These are phyloP conservation scores for Pleurotus tuber-regium DNA, from an alignment of 768 basidiomycete species.

Conservation along the genomic window DNA sequence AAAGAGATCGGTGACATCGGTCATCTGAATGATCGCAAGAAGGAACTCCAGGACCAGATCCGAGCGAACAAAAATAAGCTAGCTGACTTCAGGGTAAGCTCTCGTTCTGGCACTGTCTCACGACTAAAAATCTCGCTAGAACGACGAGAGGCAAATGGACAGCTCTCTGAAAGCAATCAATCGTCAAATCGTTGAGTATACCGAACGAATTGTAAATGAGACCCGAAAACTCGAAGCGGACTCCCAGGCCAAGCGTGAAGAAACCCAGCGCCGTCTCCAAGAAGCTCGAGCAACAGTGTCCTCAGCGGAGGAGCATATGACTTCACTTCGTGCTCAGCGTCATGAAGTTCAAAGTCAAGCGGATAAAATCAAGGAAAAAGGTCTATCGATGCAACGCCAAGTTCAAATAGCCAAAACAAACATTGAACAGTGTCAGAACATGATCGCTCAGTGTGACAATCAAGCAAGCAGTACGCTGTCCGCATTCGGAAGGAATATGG, in stretches of 20 bases:
- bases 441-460: conserved; percentile 47
- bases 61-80: conserved; percentile 44
- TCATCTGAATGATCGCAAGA: conserved; percentile 34
- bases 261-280: conserved; percentile 49
- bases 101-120: background rate
- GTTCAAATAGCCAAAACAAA: conserved; percentile 30
- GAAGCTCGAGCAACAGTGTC: conserved; percentile 38
- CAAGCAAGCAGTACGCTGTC: conserved; percentile 57
- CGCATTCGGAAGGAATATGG: conserved; percentile 63
- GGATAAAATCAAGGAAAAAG: conserved; percentile 31
- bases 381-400: conserved; percentile 32
- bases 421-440: conserved; percentile 45
- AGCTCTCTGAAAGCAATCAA: conserved; percentile 30
- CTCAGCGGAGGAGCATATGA: conserved; percentile 32
- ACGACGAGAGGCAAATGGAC: conserved; percentile 51
- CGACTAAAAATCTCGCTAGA: conserved; percentile 29
- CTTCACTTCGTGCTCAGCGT: conserved; percentile 11
- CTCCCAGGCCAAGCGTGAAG: conserved; percentile 62
- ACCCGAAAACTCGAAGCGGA: conserved; percentile 49
- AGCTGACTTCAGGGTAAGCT: conserved; percentile 41
- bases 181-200: conserved; percentile 34
- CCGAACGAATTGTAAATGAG: conserved; percentile 52
- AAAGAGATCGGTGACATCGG: conserved; percentile 29
- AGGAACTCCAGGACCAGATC: conserved; percentile 45
- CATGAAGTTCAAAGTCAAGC: conserved; percentile 6